These are phyloP conservation scores for Passiflora organensis DNA, from an alignment of 345 rosid species.

Conservation along the genomic window DNA sequence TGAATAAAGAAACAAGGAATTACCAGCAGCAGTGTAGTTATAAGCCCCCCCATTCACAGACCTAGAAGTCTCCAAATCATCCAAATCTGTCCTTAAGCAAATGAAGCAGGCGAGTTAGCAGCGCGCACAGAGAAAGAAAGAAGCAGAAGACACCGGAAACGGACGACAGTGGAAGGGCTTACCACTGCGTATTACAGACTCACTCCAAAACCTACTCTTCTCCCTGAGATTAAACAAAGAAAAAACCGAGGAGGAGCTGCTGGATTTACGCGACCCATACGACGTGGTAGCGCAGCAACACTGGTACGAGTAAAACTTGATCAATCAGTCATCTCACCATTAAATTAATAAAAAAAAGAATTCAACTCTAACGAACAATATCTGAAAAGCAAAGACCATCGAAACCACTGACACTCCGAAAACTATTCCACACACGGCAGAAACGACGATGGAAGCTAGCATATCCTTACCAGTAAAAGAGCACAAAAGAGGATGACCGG, in stretches of 20 bases:
- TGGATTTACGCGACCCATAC: too few species aligned
- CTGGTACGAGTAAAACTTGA: too few species aligned
- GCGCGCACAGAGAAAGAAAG: not conserved
- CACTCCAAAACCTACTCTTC: conserved; percentile 90
- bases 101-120: not conserved
- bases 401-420: too few species aligned
- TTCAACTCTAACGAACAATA: too few species aligned
- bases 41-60: conserved; percentile 43
- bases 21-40: conserved; percentile 87
- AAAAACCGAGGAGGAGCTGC: conserved; percentile 50
- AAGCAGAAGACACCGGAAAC: not conserved
- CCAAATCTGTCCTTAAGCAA: conserved; percentile 27
- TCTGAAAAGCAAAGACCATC: too few species aligned
- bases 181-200: conserved; percentile 56
- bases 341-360: too few species aligned
- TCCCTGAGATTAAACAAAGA: conserved; percentile 87
- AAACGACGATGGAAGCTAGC: too few species aligned
- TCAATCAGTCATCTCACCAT: too few species aligned
- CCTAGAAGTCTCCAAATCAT: conserved; percentile 60
- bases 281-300: too few species aligned
- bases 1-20: conserved; percentile 9
- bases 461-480: too few species aligned
- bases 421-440: too few species aligned
- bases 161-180: conserved; percentile 34
- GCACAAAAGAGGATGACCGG: too few species aligned